Evolutionary conservation across 352 stramenopile genomes (phyloP).

Genomic region (Chrysophaeum taylorii): DNA sequence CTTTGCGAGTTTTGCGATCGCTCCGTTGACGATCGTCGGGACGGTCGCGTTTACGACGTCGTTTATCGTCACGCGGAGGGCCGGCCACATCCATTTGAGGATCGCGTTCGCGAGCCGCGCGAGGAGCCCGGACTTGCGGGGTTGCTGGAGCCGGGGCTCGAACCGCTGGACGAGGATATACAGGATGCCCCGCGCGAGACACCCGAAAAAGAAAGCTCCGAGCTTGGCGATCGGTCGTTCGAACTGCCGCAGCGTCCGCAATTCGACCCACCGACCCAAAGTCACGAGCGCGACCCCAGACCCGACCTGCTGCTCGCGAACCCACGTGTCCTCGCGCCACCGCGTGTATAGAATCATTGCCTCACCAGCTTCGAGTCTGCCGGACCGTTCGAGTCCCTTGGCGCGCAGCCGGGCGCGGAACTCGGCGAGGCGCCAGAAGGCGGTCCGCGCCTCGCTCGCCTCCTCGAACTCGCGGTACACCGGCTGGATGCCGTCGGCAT

Average conservation of each 20-base stretch:
- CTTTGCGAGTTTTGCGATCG: neutral
- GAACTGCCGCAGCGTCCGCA: neutral
- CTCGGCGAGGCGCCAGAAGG: neutral
- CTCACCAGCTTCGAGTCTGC: neutral
- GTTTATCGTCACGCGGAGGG: neutral
- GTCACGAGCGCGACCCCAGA: neutral
- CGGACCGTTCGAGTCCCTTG: neutral
- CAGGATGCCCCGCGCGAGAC: neutral
- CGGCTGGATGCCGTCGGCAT: neutral
- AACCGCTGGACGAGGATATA: neutral
- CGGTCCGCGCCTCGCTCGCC: neutral
- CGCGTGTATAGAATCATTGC: neutral
- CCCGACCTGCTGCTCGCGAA: neutral
- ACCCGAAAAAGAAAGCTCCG: neutral
- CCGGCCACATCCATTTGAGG: neutral
- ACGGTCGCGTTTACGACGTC: neutral
- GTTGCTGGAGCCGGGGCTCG: neutral
- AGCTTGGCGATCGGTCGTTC: neutral
- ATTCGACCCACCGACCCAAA: neutral
- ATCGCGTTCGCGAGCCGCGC: neutral
- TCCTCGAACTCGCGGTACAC: neutral
- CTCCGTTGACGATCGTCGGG: neutral
- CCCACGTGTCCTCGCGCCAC: neutral
- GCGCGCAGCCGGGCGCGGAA: neutral
- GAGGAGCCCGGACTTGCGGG: neutral